Conservation (phyloP, 2,329 filamentous ascomycete genomes). For the Colletotrichum caudatum region DNA sequence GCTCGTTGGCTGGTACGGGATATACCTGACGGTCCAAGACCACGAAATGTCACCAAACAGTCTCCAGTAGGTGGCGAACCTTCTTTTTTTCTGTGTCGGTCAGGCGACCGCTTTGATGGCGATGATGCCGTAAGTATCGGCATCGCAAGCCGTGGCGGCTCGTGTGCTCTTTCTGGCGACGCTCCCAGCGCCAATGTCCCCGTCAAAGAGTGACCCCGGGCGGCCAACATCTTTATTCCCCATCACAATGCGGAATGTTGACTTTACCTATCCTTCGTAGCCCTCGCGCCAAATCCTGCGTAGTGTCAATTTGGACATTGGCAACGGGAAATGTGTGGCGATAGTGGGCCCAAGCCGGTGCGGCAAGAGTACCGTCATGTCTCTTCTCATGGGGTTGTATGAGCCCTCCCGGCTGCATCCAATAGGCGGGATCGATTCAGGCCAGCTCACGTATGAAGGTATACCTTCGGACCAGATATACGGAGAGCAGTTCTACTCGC, state of each 20-base stretch:
- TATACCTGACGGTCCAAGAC: slow-evolving; percentile 68
- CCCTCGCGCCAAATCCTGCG: slow-evolving; percentile 51
- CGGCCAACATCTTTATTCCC: slow-evolving; percentile 55
- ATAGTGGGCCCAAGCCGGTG: slow-evolving; percentile 88
- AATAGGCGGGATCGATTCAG: background rate
- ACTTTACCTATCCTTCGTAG: slow-evolving; percentile 78
- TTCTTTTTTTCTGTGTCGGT: slow-evolving; percentile 86
- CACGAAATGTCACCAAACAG: slow-evolving; percentile 62
- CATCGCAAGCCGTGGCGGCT: slow-evolving; percentile 77
- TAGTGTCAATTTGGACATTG: slow-evolving; percentile 64
- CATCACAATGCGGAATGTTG: slow-evolving; percentile 66
- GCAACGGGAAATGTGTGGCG: slow-evolving; percentile 73
- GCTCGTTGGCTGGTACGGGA: slow-evolving; percentile 86
- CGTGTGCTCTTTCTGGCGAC: slow-evolving; percentile 78
- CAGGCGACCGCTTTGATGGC: slow-evolving; percentile 77
- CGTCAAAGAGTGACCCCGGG: background rate
- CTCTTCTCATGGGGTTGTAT: slow-evolving; percentile 81
- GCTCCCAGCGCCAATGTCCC: slow-evolving; percentile 58
- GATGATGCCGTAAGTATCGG: slow-evolving; percentile 84
- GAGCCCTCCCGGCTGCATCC: slow-evolving; percentile 47
- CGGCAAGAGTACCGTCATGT: slow-evolving; percentile 89
- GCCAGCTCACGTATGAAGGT: background rate
- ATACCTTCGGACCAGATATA: background rate
- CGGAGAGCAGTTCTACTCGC: slow-evolving; percentile 61
- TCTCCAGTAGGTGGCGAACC: slow-evolving; percentile 80